Conservation (phyloP, 257 asterid species). For the Haberlea rhodopensis region DNA sequence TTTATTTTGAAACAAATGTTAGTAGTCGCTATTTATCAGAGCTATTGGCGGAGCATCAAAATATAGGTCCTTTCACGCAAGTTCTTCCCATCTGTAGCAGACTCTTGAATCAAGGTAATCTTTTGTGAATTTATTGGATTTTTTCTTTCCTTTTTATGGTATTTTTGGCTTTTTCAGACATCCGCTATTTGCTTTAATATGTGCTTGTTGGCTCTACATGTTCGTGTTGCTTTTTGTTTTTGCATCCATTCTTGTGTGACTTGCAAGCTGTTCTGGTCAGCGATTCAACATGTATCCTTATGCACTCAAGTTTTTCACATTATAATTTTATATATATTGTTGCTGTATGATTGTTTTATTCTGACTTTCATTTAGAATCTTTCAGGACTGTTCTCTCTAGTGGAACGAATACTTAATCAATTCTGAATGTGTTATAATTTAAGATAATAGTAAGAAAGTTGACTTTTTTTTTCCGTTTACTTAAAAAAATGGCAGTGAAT, state of each 20-base stretch:
- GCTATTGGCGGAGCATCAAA: slow-evolving; percentile 93
- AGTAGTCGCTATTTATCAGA: slow-evolving; percentile 88
- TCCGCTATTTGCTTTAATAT: slow-evolving; percentile 16
- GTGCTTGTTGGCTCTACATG: slow-evolving; percentile 21
- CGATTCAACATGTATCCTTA: background rate
- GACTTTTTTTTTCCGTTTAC: too few relatives aligned
- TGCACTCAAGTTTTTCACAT: background rate
- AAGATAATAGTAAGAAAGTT: too few relatives aligned
- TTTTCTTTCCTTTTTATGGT: slow-evolving; percentile 23
- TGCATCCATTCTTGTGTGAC: background rate
- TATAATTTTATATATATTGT: background rate
- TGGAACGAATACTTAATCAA: too few relatives aligned
- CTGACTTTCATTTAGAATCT: too few relatives aligned
- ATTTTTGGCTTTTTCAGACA: slow-evolving; percentile 20
- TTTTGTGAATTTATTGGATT: slow-evolving; percentile 39
- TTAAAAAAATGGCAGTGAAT: too few relatives aligned
- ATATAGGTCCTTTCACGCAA: slow-evolving; percentile 94
- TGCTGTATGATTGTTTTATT: background rate
- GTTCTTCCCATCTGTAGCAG: slow-evolving; percentile 87
- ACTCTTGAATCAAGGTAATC: slow-evolving; percentile 83
- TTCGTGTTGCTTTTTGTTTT: slow-evolving; percentile 1
- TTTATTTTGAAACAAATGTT: slow-evolving; percentile 6
- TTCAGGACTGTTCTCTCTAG: too few relatives aligned
- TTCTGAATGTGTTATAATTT: too few relatives aligned
- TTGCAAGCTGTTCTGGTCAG: slow-evolving; percentile 16